phyloP scores from a whole-genome alignment of 495 filamentous ascomycete species.

The Elasticomyces elasticus region DNA sequence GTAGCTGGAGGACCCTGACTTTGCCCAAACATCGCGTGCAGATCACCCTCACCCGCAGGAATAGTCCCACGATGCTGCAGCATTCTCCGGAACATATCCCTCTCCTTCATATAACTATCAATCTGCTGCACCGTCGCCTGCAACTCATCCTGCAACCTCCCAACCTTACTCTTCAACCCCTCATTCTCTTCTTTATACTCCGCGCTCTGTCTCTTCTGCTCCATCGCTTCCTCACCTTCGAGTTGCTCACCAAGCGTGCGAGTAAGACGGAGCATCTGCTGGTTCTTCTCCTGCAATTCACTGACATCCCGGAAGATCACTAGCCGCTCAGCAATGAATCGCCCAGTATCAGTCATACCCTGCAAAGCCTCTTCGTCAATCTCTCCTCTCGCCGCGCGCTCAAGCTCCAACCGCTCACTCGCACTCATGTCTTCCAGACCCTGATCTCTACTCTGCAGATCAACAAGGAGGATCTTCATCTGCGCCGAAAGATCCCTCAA shows the following conservation, averaged over 20 bases:
- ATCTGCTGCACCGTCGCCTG: slow-evolving; percentile 65
- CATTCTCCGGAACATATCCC: slow-evolving; percentile 95
- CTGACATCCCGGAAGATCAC: slow-evolving; percentile 72
- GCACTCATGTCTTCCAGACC: slow-evolving; percentile 61
- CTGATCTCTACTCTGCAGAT: slow-evolving; percentile 67
- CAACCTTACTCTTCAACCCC: slow-evolving; percentile 52
- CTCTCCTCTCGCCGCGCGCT: slow-evolving; percentile 60
- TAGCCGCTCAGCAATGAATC: slow-evolving; percentile 74
- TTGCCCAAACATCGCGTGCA: slow-evolving; percentile 48
- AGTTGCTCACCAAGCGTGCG: slow-evolving; percentile 77
- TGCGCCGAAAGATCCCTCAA: slow-evolving; percentile 85
- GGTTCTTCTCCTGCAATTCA: slow-evolving; percentile 83
- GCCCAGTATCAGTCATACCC: slow-evolving; percentile 66
- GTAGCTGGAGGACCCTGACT: slow-evolving; percentile 43
- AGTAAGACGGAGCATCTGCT: slow-evolving; percentile 67
- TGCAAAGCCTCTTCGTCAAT: slow-evolving; percentile 52
- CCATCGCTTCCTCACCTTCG: slow-evolving; percentile 77
- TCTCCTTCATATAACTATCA: slow-evolving; percentile 86
- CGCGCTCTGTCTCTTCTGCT: slow-evolving; percentile 56
- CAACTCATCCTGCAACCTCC: slow-evolving; percentile 61
- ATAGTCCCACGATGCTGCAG: slow-evolving; percentile 64
- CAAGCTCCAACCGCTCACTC: slow-evolving; percentile 54
- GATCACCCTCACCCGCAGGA: slow-evolving; percentile 44
- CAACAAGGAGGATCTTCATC: slow-evolving; percentile 76
- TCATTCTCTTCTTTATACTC: slow-evolving; percentile 65